A percentile compares a stretch with the other conserved stretches of the same genome.
phyloP scores from a whole-genome alignment of 352 stramenopile species.

The Pythium brachiatum region DNA sequence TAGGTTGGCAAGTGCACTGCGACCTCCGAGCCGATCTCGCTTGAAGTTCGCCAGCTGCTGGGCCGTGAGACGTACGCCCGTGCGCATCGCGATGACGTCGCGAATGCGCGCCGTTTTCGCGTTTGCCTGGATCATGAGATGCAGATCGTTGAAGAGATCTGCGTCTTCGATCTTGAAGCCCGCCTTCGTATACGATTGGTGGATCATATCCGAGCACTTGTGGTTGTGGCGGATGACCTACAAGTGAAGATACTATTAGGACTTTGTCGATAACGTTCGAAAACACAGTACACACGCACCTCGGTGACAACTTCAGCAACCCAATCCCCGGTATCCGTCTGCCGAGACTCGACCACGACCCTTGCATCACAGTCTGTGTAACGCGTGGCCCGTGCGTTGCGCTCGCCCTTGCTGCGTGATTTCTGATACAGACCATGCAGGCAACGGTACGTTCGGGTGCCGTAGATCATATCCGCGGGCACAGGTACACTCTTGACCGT shows the following conservation, averaged over 20 bases:
- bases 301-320: neutral
- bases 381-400: neutral
- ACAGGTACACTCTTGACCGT: neutral
- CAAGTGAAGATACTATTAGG: no score
- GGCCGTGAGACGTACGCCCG: neutral
- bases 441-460: neutral
- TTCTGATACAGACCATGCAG: neutral
- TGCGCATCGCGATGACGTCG: neutral
- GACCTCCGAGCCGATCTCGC: neutral
- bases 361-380: neutral
- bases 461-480: neutral
- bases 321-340: neutral
- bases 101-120: neutral
- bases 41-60: neutral
- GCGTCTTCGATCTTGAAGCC: neutral
- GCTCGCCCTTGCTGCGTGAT: neutral
- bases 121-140: neutral
- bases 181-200: neutral
- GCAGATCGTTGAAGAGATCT: neutral
- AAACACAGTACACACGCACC: neutral
- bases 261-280: no score
- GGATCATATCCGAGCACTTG: neutral
- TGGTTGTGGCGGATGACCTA: neutral
- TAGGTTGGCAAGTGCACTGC: neutral
- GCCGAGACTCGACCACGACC: neutral